Base-by-base conservation (phyloP, 2,329 filamentous ascomycete species). In the Fusarium haematococcum region DNA sequence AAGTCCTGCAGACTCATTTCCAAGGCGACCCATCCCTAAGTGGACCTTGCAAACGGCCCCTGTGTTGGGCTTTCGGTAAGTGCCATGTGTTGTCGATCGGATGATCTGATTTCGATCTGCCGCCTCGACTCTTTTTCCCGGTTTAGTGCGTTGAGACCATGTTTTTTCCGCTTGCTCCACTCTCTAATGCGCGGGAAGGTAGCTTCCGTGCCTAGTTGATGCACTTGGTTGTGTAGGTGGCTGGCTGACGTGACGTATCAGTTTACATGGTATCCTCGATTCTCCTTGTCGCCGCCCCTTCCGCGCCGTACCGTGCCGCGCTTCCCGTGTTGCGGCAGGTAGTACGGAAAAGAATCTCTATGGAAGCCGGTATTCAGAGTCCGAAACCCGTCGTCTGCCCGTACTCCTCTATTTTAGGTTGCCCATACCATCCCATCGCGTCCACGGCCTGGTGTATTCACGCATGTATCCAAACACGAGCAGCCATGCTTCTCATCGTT, bases 81-180 rank as follows among this genome's bases (percentile, higher is more conserved):
- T 16, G 25, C 52, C 25, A 54, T 65, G 61, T 18, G 27, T n/a
- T 61, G 43, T 60, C 61, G 25, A 33, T 25, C 30, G 16, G 18
- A 52, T 33, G 61, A 61, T 62, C 25, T 62, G 37, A 27, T 43
- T 45, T 68, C 25, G 13, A 9, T 65, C 33, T 60, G 56, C 43
- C 32, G 41, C 37, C 45, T 56, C 37, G 30, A 50, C 43, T 33
- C 20, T 6, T 68, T 8, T 27, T 45, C 41, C 66, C 41, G 27
- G 20, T 37, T 30, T 59, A 52, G 43, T 68, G 35, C 20, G 23
- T 30, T 33, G 45, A 33, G 25, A 16, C 61, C 41, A 37, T 45
- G 43, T 52, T 59, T 68, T 37, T 25, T 30, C 43, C 43, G 45
- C 25, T 32, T 18, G 14, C 43, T 30, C 33, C 57, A 5, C 27